These are phyloP conservation scores for Rhizopogon vulgaris DNA, from an alignment of 768 basidiomycete species.

Conservation along the genomic window DNA sequence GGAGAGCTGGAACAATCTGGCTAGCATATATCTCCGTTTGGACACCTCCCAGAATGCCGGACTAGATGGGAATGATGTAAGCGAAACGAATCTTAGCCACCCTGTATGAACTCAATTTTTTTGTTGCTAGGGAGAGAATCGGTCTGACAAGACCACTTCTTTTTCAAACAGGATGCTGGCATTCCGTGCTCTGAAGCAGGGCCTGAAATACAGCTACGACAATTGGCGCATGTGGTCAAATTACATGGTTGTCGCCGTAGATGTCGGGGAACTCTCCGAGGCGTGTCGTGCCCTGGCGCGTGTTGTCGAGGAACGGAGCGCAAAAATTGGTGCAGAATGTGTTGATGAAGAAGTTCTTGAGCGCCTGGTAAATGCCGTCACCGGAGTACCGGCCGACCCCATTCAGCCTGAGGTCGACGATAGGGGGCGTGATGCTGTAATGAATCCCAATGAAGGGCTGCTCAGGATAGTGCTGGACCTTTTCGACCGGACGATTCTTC, in stretches of 20 bases:
- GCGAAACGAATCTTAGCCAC: constrained; percentile 6
- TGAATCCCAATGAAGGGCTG: constrained; percentile 60
- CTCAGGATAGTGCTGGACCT: constrained; percentile 62
- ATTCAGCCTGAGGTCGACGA: constrained; percentile 26
- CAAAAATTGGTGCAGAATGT: constrained; percentile 41
- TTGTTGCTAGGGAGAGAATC: constrained; percentile 14
- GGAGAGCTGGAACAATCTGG: constrained; percentile 98
- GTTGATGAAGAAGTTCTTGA: constrained; percentile 89
- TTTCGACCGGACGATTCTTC: constrained; percentile 74
- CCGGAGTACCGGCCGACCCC: constrained; percentile 40
- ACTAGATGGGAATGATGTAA: constrained; percentile 25
- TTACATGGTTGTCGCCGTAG: constrained; percentile 90
- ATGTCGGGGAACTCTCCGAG: constrained; percentile 89
- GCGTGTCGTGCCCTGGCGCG: constrained; percentile 78
- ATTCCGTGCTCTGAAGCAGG: constrained; percentile 88
- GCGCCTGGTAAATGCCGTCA: constrained; percentile 83
- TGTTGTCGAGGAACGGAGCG: constrained; percentile 55
- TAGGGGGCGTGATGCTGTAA: constrained; percentile 16
- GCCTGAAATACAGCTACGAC: constrained; percentile 75
- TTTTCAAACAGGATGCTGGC: constrained; percentile 81
- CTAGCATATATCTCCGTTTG: constrained; percentile 87
- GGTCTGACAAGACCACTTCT: constrained; percentile 32
- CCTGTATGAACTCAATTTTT: constrained; percentile 13
- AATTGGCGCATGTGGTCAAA: constrained; percentile 99
- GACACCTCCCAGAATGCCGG: constrained; percentile 35